Base-by-base conservation (phyloP, 2,329 filamentous ascomycete genomes). In the Aaosphaeria pasadenensis region DNA sequence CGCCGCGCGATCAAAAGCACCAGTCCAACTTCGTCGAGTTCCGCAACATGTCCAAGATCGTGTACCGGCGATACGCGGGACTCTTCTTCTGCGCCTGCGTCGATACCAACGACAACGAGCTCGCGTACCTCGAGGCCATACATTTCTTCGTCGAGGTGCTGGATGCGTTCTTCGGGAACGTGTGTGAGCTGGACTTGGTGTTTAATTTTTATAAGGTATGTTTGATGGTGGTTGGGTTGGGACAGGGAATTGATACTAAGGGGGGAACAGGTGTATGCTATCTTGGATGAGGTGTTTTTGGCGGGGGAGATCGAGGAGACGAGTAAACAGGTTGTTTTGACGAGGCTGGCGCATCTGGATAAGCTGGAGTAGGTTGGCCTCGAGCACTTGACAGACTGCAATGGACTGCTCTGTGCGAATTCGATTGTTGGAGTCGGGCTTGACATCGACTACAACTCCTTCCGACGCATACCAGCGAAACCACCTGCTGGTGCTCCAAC, bases 21-120 rank as follows among this genome's bases (percentile, higher is more conserved):
- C 94, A 99, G 72, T 96, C 91, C 75, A 99, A 99, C 77, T 99
- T 99, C 67, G 94, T 99, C 80, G 94, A 99, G 62, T 86, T 86
- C 77, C 88, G 89, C 58, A 89, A 91, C 74, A 91, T 72, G 59
- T 73, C 92, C 70, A 97, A 96, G 77, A 88, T 99, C 62, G 90
- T 99, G 46, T 99, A 99, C 77, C 87, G 95, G 40, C 88, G 94
- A 54, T 99, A 99, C 74, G 94, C 94, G 0, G 94, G 94, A 0
- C 84, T 99, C 50, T 99, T 99, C 83, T 99, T 99, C 79, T 99
- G 94, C 78, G 95, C 91, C 46, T 97, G 94, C 74, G 94, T 99
- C 69, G 94, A 99, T 74, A 95, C 92, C 44, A 97, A 96, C 72
- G 94, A 99, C 74, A 99, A 97, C 74, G 94, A 99, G 77, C 79